Evolutionary conservation across 768 basidiomycete species (phyloP).

Genomic region (Pholiota conissans): DNA sequence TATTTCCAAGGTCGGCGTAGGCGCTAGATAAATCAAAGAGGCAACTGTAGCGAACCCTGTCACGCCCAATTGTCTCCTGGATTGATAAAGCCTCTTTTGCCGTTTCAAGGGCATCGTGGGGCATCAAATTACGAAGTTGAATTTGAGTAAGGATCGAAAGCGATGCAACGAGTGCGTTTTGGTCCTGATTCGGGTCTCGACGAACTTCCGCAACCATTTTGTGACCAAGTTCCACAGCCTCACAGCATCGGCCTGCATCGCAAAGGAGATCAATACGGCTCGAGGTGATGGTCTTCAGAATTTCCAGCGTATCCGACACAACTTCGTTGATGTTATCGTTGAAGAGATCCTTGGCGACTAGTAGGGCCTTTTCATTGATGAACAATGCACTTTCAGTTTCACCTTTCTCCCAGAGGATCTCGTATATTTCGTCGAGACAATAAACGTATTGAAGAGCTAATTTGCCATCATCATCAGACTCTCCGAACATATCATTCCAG

Average conservation of each 20-base stretch:
- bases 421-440: background rate
- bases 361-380: background rate
- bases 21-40: background rate
- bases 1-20: background rate
- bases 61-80: background rate
- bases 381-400: background rate
- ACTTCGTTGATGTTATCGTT: background rate
- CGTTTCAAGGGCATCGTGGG: too few relatives aligned
- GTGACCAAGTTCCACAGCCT: too few relatives aligned
- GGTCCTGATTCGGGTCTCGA: too few relatives aligned
- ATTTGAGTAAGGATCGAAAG: too few relatives aligned
- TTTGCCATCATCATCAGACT: background rate
- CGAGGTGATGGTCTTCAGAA: background rate
- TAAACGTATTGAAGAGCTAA: background rate
- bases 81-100: background rate
- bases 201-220: background rate
- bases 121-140: too few relatives aligned
- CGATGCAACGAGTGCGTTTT: too few relatives aligned
- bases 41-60: too few relatives aligned
- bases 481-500: background rate
- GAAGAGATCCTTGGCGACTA: background rate
- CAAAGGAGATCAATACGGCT: background rate
- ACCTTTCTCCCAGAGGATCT: background rate
- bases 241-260: background rate
- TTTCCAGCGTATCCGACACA: background rate